These are phyloP conservation scores for Blastobotrys elegans DNA, from an alignment of 1,139 yeast genomes.

Conservation along the genomic window DNA sequence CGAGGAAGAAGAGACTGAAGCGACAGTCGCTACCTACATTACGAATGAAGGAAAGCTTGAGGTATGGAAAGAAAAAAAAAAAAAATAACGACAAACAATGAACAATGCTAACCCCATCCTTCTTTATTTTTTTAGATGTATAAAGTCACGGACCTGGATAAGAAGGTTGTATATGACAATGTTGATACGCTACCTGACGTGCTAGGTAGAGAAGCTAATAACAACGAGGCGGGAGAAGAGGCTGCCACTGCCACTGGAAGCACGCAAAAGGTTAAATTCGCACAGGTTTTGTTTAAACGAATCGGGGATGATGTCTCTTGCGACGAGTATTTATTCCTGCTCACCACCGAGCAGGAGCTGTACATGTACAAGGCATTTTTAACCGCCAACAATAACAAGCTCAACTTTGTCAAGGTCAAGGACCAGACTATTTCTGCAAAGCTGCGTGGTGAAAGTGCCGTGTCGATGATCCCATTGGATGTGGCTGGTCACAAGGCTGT, in stretches of 20 bases:
- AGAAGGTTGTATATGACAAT: slow-evolving; percentile 5
- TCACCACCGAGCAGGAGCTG: slow-evolving; percentile 79
- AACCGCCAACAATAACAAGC: slow-evolving; percentile 47
- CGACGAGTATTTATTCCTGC: slow-evolving; percentile 59
- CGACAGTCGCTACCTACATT: slow-evolving; percentile 5
- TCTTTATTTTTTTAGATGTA: slow-evolving; percentile 12
- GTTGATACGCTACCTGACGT: slow-evolving; percentile 7
- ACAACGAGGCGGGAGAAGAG: too few relatives aligned
- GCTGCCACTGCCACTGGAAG: neutral
- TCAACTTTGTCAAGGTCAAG: slow-evolving; percentile 47
- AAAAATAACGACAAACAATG: neutral
- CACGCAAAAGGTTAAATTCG: slow-evolving; percentile 8
- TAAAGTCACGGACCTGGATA: slow-evolving; percentile 7
- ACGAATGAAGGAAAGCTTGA: slow-evolving; percentile 12
- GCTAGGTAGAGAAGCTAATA: too few relatives aligned
- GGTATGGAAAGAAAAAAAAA: slow-evolving; percentile 12
- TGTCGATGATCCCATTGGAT: slow-evolving; percentile 10
- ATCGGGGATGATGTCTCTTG: slow-evolving; percentile 52
- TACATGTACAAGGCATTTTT: slow-evolving; percentile 57
- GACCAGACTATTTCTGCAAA: slow-evolving; percentile 33
- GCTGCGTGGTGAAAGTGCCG: slow-evolving; percentile 6
- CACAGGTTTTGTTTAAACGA: slow-evolving; percentile 15
- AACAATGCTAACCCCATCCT: too few relatives aligned
- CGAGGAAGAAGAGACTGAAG: slow-evolving; percentile 2
- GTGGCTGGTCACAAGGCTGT: slow-evolving; percentile 56